Evolutionary conservation across 2,329 filamentous ascomycete species (phyloP).

Genomic region (Hypoxylon sp.): DNA sequence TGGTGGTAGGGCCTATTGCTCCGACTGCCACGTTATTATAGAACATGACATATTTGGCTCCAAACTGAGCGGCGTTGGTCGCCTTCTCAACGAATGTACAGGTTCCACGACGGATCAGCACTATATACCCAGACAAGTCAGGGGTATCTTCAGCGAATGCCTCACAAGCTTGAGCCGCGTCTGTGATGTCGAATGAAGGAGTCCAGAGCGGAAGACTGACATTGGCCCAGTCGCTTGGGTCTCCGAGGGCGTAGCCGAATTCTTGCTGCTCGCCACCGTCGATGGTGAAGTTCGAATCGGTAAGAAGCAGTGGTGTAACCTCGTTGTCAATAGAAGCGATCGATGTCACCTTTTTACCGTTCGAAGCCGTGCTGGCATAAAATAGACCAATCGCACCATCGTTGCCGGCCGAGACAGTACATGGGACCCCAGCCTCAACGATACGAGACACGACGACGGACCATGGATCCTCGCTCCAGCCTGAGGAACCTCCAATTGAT

Average conservation of each 20-base stretch:
- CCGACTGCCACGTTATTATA: conserved; percentile 68
- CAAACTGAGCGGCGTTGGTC: conserved; percentile 64
- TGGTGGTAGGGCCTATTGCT: conserved; percentile 52
- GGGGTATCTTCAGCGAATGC: conserved; percentile 66
- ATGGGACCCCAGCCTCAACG: conserved; percentile 66
- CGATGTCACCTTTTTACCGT: conserved; percentile 62
- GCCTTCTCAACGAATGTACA: conserved; percentile 70
- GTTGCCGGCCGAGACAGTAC: conserved; percentile 67
- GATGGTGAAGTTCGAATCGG: conserved; percentile 58
- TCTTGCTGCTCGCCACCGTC: conserved; percentile 51
- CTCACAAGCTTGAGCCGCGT: conserved; percentile 65
- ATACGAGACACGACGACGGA: conserved; percentile 65
- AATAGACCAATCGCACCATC: conserved; percentile 62
- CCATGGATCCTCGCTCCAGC: conserved; percentile 67
- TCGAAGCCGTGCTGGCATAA: conserved; percentile 63
- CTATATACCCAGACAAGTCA: conserved; percentile 69
- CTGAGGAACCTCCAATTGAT: conserved; percentile 65
- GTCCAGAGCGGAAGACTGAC: conserved; percentile 65
- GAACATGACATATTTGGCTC: conserved; percentile 71
- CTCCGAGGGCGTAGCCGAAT: conserved; percentile 61
- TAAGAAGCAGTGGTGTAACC: conserved; percentile 59
- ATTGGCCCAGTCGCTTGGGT: conserved; percentile 59
- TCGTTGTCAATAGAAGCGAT: conserved; percentile 66
- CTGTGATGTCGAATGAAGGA: conserved; percentile 62
- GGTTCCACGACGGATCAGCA: conserved; percentile 70